Evolutionary conservation across 2,329 filamentous ascomycete species (phyloP).

Genomic region (Verticillium nonalfalfae): DNA sequence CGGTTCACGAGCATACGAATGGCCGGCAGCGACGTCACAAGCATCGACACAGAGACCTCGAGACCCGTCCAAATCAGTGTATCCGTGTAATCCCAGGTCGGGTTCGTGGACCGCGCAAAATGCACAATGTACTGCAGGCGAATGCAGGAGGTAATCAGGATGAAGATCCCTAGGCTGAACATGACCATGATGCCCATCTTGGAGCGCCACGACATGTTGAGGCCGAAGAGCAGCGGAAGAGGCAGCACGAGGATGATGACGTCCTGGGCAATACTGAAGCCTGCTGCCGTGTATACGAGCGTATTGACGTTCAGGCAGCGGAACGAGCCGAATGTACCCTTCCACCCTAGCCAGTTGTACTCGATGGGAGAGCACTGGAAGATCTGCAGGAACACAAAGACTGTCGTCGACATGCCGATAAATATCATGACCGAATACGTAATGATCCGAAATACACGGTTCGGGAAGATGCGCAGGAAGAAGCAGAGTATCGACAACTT

Average conservation of each 20-base stretch:
- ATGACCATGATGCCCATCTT: slow-evolving; percentile 23
- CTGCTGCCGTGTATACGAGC: slow-evolving; percentile 21
- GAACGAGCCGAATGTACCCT: slow-evolving; percentile 16
- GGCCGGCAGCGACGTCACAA: slow-evolving; percentile 32
- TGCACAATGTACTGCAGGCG: slow-evolving; percentile 25
- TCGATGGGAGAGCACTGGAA: slow-evolving; percentile 27
- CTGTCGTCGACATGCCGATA: slow-evolving; percentile 16
- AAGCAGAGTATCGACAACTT: slow-evolving; percentile 25
- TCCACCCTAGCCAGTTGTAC: slow-evolving; percentile 25
- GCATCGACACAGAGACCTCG: slow-evolving; percentile 33
- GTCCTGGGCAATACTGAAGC: slow-evolving; percentile 26
- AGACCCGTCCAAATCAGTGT: slow-evolving; percentile 35
- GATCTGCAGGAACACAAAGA: slow-evolving; percentile 24
- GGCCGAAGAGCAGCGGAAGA: slow-evolving; percentile 21
- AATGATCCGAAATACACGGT: slow-evolving; percentile 17
- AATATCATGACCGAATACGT: slow-evolving; percentile 17
- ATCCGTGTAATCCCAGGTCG: slow-evolving; percentile 34
- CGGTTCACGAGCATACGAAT: slow-evolving; percentile 23
- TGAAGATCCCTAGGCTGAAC: slow-evolving; percentile 29
- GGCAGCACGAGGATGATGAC: slow-evolving; percentile 25
- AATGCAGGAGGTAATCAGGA: slow-evolving; percentile 26
- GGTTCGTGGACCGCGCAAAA: slow-evolving; percentile 26
- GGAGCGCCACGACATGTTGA: slow-evolving; percentile 19
- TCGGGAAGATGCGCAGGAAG: slow-evolving; percentile 24
- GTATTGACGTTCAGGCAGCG: slow-evolving; percentile 24